Percentiles rank a stretch among this genome's conserved stretches.
These are phyloP conservation scores for Polysphondylium violaceum DNA, from an alignment of 78 protist species.

Conservation along the genomic window DNA sequence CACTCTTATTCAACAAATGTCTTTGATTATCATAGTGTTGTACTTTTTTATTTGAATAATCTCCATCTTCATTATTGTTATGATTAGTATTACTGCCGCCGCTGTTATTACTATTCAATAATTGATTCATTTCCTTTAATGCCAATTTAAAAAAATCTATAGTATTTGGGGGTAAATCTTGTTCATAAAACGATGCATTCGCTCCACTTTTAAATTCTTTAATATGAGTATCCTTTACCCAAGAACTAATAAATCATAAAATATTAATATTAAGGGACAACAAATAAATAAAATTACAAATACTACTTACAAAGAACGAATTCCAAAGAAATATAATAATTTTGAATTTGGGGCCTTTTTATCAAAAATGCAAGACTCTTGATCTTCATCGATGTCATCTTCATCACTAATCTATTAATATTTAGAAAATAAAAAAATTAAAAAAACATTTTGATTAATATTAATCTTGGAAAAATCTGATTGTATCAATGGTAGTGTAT, in stretches of 20 bases:
- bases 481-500: too few relatives aligned
- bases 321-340: constrained; percentile 51
- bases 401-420: constrained; percentile 11
- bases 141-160: constrained; percentile 22
- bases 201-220: constrained; percentile 51
- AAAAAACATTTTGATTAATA: background rate
- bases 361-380: constrained; percentile 15
- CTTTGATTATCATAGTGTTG: background rate
- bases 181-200: background rate
- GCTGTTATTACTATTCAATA: background rate
- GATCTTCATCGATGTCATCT: constrained; percentile 13
- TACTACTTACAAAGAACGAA: constrained; percentile 22
- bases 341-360: constrained; percentile 25
- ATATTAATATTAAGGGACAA: background rate
- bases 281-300: background rate
- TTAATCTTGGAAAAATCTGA: too few relatives aligned
- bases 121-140: constrained; percentile 31
- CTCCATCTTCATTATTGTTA: background rate
- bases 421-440: background rate
- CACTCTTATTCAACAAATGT: too few relatives aligned
- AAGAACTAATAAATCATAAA: constrained; percentile 2
- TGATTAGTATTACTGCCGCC: background rate
- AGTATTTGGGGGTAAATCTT: constrained; percentile 4
- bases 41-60: background rate
- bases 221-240: constrained; percentile 36